phyloP scores from a whole-genome alignment of 2,329 filamentous ascomycete species.

The Penicillium sp. region DNA sequence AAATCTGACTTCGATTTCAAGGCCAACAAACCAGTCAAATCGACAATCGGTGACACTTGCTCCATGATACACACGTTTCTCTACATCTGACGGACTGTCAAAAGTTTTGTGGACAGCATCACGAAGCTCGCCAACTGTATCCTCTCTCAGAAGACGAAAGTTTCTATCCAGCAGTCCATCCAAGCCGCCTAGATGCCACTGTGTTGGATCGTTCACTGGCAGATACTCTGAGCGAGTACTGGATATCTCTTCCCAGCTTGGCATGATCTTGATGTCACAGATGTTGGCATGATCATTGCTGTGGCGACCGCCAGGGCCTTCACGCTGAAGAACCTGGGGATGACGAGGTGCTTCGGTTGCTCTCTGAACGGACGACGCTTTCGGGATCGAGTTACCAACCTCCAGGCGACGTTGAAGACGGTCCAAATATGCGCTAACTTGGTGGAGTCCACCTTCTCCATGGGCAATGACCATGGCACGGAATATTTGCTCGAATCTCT shows the following conservation, averaged over 20 bases:
- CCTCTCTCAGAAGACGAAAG: background rate
- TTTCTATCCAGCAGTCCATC: background rate
- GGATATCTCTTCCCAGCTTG: background rate
- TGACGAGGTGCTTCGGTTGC: background rate
- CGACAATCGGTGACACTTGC: constrained; percentile 5
- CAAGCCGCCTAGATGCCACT: background rate
- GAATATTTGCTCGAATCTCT: background rate
- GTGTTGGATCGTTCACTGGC: background rate
- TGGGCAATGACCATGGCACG: background rate
- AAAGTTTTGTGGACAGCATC: constrained; percentile 10
- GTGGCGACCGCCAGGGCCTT: background rate
- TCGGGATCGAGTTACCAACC: background rate
- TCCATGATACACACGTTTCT: background rate
- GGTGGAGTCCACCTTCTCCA: background rate
- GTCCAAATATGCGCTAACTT: background rate
- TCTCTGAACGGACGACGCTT: background rate
- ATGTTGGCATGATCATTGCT: background rate
- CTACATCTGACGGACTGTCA: background rate
- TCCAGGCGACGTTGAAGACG: background rate
- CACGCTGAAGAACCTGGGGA: background rate
- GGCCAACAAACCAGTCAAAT: constrained; percentile 18
- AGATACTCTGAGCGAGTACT: background rate
- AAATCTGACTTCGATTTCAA: constrained; percentile 25
- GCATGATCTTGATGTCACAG: constrained; percentile 1
- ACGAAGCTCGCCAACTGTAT: constrained; percentile 9